Conservation (phyloP, 169 alveolate species). For the Cystoisospora suis region DNA sequence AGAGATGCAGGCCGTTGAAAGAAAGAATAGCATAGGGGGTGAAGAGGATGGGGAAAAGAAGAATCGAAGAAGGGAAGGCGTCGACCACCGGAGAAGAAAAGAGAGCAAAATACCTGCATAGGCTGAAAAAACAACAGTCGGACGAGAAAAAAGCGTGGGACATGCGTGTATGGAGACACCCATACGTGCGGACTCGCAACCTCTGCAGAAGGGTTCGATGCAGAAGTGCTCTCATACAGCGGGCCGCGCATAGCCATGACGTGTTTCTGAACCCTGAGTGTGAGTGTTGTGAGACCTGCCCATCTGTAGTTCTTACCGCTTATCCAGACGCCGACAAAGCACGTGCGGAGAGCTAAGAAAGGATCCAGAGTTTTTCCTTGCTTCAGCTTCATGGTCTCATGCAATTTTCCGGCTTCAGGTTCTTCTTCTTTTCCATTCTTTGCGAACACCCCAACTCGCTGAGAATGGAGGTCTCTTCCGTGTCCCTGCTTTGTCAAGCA, state of each 20-base stretch:
- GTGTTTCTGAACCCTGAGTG: too few relatives aligned
- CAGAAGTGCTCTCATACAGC: too few relatives aligned
- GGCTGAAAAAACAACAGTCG: background rate
- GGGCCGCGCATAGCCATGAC: too few relatives aligned
- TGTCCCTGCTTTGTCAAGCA: too few relatives aligned
- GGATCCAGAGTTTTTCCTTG: too few relatives aligned
- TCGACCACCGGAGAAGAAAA: background rate
- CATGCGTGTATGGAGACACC: background rate
- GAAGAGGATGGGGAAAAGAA: slow-evolving; percentile 12
- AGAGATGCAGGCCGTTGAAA: background rate
- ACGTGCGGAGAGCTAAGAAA: background rate
- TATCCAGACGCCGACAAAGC: slow-evolving; percentile 16
- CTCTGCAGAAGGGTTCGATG: too few relatives aligned
- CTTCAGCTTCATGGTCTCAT: too few relatives aligned
- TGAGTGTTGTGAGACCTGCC: background rate
- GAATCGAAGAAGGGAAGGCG: background rate
- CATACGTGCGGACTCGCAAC: too few relatives aligned
- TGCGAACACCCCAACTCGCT: too few relatives aligned
- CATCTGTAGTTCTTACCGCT: background rate
- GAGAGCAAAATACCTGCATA: slow-evolving; percentile 1
- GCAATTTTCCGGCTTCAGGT: too few relatives aligned
- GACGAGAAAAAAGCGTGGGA: background rate
- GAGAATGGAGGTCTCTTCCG: too few relatives aligned
- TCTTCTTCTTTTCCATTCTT: too few relatives aligned
- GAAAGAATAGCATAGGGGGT: background rate